Percentiles rank a stretch among this genome's conserved stretches.
phyloP scores from a whole-genome alignment of 73 alveolate species.

The Blepharisma japonicum region DNA sequence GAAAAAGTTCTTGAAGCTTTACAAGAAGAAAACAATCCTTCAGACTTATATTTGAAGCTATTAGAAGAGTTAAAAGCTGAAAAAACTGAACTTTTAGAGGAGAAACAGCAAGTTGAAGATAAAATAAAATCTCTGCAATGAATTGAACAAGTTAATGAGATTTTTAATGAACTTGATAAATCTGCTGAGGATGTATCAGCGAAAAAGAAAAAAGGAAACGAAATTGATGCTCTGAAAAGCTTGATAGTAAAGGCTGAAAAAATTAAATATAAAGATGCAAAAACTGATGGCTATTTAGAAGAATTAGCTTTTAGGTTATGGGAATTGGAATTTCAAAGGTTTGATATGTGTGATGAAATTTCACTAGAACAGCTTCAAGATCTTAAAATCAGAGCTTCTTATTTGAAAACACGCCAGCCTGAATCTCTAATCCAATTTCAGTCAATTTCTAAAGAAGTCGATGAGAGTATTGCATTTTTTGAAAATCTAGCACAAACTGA shows the following conservation, averaged over 20 bases:
- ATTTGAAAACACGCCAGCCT: constrained; percentile 17
- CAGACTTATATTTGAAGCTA: not conserved
- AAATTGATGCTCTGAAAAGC: not conserved
- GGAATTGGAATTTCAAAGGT: constrained; percentile 21
- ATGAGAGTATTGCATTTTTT: not conserved
- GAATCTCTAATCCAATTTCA: not conserved
- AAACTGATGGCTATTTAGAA: constrained; percentile 3
- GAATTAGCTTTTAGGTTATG: constrained; percentile 1
- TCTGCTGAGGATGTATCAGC: not conserved
- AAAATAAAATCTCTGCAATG: not conserved
- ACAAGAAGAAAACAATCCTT: not conserved
- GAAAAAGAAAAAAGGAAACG: constrained; percentile 17
- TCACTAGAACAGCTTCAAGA: constrained; percentile 10
- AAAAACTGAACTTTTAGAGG: not conserved
- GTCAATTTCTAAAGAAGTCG: not conserved
- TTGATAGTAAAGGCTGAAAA: constrained; percentile 4
- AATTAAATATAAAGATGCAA: not conserved
- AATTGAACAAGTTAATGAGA: not conserved
- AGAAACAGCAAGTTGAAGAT: not conserved
- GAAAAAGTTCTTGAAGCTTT: not conserved
- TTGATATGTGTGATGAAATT: constrained; percentile 18
- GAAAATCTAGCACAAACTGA: not conserved
- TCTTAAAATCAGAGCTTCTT: not conserved
- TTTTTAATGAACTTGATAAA: not conserved
- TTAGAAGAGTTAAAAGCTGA: not conserved